Percentiles rank a stretch among this genome's conserved stretches.
phyloP scores from a whole-genome alignment of 768 basidiomycete genomes.

The Nevesoporus exiguus region DNA sequence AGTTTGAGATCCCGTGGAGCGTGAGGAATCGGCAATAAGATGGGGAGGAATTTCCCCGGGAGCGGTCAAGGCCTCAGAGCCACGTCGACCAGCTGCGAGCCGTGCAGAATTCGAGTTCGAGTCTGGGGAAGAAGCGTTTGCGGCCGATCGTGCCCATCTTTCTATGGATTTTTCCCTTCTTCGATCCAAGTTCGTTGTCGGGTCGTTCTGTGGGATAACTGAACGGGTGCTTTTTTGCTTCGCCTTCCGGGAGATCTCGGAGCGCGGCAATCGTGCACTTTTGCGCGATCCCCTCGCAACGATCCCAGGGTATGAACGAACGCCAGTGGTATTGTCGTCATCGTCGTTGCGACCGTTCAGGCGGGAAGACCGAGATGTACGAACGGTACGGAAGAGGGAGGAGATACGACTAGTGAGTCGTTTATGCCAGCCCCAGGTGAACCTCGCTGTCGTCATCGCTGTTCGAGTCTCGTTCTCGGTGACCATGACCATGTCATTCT shows the following conservation, averaged over 20 bases:
- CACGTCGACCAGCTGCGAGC: constrained; percentile 18
- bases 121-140: constrained; percentile 21
- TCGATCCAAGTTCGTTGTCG: constrained; percentile 18
- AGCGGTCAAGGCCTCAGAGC: constrained; percentile 31
- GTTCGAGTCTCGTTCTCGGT: constrained; percentile 74
- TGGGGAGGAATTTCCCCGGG: constrained; percentile 16
- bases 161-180: constrained; percentile 33
- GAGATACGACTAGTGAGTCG: constrained; percentile 44
- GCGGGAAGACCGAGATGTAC: constrained; percentile 23
- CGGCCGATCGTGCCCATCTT: constrained; percentile 31
- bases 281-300: constrained; percentile 24
- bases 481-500: constrained; percentile 51
- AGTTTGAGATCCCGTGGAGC: constrained; percentile 24
- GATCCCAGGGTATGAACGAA: constrained; percentile 31
- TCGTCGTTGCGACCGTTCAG: constrained; percentile 11
- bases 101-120: constrained; percentile 10
- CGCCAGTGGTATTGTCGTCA: constrained; percentile 26
- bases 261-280: constrained; percentile 16
- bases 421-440: constrained; percentile 56
- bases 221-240: constrained; percentile 25
- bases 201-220: constrained; percentile 19
- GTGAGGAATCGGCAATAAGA: constrained; percentile 11
- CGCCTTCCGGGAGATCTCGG: constrained; percentile 25
- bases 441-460: constrained; percentile 65
- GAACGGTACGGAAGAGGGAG: constrained; percentile 46